phyloP scores from a whole-genome alignment of 495 filamentous ascomycete genomes.

The Barbatosphaeria neglecta region DNA sequence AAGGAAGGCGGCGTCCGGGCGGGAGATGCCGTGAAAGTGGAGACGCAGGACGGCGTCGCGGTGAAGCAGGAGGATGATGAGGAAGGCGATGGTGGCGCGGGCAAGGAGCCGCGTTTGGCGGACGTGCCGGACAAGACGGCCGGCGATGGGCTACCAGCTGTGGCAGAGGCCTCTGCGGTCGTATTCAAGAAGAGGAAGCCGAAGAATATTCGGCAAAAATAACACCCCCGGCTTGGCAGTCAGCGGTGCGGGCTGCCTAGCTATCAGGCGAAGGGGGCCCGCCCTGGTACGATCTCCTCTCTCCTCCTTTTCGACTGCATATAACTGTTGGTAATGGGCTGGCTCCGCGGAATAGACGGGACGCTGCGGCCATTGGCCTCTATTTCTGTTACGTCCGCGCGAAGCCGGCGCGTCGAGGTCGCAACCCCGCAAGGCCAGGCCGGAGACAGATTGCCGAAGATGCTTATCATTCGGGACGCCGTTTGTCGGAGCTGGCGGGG shows the following conservation, averaged over 20 bases:
- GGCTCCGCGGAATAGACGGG: too few species aligned
- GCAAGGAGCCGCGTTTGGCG: conserved; percentile 1
- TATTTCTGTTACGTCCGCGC: too few species aligned
- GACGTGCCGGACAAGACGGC: neutral
- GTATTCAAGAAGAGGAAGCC: conserved; percentile 89
- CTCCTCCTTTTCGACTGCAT: neutral
- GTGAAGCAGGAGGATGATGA: neutral
- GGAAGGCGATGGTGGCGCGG: neutral
- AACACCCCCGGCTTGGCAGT: neutral
- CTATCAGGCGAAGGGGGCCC: neutral
- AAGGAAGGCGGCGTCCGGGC: conserved; percentile 6
- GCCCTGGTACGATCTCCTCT: neutral
- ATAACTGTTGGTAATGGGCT: too few species aligned
- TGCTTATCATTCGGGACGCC: neutral
- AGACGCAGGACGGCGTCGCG: too few species aligned
- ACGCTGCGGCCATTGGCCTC: too few species aligned
- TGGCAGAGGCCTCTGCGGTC: conserved; percentile 23
- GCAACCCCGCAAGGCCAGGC: neutral
- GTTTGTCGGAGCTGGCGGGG: neutral
- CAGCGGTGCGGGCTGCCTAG: neutral
- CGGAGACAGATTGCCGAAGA: neutral
- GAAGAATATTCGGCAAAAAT: conserved; percentile 55
- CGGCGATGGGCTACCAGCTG: neutral
- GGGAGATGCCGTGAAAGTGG: neutral
- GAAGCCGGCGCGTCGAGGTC: neutral